Evolutionary conservation across 140 eudicot genomes (phyloP), one percentile per base, ranked within the genome.

Genomic region (Senecio squalidus): DNA sequence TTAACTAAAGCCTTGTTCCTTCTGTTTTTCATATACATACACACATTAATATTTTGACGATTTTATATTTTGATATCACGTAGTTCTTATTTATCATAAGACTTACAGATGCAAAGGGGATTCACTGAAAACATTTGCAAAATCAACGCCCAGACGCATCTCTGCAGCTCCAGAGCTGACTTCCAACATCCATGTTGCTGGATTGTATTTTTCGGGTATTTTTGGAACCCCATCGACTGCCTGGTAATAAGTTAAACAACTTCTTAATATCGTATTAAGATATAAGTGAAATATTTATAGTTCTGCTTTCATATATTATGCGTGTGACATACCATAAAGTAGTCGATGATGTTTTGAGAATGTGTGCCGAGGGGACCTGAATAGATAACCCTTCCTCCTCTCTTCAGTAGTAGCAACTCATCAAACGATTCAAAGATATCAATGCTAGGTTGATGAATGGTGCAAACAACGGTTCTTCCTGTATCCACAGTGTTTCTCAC

Each of bases 401-500:
- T 78, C 73, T 90, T 90, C 87, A 90, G 48, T n/a, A 90, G 69
- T 18, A 90, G 62, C 59, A 90, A 70, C 90, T 88, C 96, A 72
- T 88, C 96, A 55, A 88, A 84, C 0, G 94, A 72, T 76, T 88
- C 96, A 26, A 88, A 88, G 14, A 88, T 84, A 66, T 88, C 96
- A 29, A 88, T 88, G 47, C 96, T 78, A 18, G 96, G 96, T 34
- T 88, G 96, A 74, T 88, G 96, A 41, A 88, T 88, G 31, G 96
- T 88, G 68, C 96, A 88, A 9, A 88, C 96, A 18, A 88, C 94
- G 1, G 96, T 88, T 72, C 96, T 76, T 33, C 96, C 96, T 0
- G 96, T 88, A 63, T 88, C 94, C 6, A 88, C 96, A 6, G 96
- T 88, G 77, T 88, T 88, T 61, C 94, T 75, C 13, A 88, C 96